Evolutionary conservation across 306 rosid species (phyloP).

Genomic region (Biancaea sappan): DNA sequence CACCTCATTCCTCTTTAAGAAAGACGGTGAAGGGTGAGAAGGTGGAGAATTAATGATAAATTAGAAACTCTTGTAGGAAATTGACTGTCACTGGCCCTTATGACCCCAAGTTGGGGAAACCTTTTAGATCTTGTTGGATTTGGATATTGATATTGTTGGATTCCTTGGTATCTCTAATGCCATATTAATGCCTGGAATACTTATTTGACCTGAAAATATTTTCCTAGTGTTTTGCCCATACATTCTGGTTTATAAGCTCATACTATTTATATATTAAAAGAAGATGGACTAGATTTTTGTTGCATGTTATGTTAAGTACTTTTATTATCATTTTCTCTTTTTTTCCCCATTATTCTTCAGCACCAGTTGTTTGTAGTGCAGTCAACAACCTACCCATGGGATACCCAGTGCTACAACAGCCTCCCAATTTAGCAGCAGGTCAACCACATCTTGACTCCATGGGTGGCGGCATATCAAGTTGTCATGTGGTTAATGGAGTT

Average conservation of each 20-base stretch:
- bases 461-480: slow-evolving; percentile 70
- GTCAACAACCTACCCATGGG: slow-evolving; percentile 90
- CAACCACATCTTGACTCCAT: slow-evolving; percentile 81
- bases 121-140: slow-evolving; percentile 1
- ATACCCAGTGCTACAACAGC: slow-evolving; percentile 79
- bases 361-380: slow-evolving; percentile 75
- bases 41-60: not conserved
- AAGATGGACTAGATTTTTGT: slow-evolving; percentile 2
- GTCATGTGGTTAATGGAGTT: slow-evolving; percentile 93
- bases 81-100: not conserved
- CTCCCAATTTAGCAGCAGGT: slow-evolving; percentile 65
- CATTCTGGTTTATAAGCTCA: not conserved
- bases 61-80: not conserved
- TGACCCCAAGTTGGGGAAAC: not conserved
- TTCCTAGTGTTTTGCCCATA: not conserved
- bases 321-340: not conserved
- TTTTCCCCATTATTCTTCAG: slow-evolving; percentile 47
- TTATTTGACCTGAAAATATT: not conserved
- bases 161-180: not conserved
- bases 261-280: not conserved
- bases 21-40: not conserved
- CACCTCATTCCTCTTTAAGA: not conserved
- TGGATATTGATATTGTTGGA: slow-evolving; percentile 14
- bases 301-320: slow-evolving; percentile 24
- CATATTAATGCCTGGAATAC: not conserved